Conservation (phyloP, 2,329 filamentous ascomycete genomes). For the Claviceps africana region DNA sequence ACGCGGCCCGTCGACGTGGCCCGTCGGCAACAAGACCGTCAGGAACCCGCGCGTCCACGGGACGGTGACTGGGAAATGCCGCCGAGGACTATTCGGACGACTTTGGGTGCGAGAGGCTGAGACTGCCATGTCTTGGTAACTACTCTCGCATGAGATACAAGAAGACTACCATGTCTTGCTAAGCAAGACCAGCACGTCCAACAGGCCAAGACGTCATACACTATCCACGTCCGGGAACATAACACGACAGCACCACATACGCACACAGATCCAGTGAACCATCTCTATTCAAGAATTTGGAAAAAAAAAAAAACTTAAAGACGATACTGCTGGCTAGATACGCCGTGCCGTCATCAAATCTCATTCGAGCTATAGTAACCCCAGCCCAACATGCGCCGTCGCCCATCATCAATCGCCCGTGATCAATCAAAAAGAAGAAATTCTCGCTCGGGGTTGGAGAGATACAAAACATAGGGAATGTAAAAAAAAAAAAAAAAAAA, state of each 20-base stretch:
- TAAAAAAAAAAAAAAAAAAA: not conserved
- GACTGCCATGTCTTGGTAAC: too few relatives aligned
- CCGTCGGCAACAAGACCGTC: too few relatives aligned
- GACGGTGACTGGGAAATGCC: too few relatives aligned
- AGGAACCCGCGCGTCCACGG: too few relatives aligned
- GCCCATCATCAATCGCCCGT: constrained; percentile 2
- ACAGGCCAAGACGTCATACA: too few relatives aligned
- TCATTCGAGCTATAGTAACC: not conserved
- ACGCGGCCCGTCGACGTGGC: too few relatives aligned
- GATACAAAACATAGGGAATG: not conserved
- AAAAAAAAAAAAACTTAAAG: not conserved
- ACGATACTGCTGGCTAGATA: constrained; percentile 1
- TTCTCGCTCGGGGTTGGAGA: not conserved
- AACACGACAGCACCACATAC: not conserved
- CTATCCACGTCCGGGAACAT: not conserved
- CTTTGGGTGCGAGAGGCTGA: too few relatives aligned
- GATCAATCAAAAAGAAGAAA: not conserved
- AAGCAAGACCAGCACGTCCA: too few relatives aligned
- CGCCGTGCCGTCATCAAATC: constrained; percentile 2
- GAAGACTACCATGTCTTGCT: too few relatives aligned
- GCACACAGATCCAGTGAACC: not conserved
- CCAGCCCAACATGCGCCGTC: constrained; percentile 3
- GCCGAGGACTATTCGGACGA: too few relatives aligned
- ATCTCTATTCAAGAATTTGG: constrained; percentile 5
- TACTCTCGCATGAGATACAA: too few relatives aligned